Evolutionary conservation across 176 grass and related monocot genomes (phyloP).

Genomic region (Cenchrus purpureus): DNA sequence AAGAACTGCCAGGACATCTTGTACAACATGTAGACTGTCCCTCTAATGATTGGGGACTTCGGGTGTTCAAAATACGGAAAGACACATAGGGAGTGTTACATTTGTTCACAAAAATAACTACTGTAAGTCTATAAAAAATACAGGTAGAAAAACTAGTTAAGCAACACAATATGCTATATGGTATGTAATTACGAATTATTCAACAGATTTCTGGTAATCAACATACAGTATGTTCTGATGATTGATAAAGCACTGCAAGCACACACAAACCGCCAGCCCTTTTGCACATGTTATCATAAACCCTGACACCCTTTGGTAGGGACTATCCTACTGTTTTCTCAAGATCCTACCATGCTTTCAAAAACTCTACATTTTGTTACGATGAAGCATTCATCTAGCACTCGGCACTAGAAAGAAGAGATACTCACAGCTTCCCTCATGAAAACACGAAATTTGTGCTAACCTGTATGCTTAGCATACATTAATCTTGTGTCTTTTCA

Average conservation of each 20-base stretch:
- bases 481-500: constrained; percentile 15
- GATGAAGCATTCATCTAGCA: constrained; percentile 1
- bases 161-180: neutral
- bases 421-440: constrained; percentile 87
- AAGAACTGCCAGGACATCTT: neutral
- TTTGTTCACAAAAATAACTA: neutral
- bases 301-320: neutral
- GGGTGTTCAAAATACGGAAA: constrained; percentile 1
- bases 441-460: constrained; percentile 48
- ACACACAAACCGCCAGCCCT: neutral
- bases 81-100: neutral
- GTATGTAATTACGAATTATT: constrained; percentile 24
- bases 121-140: neutral
- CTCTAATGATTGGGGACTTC: neutral
- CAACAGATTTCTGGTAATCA: neutral
- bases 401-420: neutral
- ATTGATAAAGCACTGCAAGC: neutral
- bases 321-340: neutral
- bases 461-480: neutral
- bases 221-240: neutral
- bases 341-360: neutral
- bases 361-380: neutral
- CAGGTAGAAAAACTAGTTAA: neutral
- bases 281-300: neutral
- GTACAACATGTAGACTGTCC: neutral